phyloP scores from a whole-genome alignment of 306 rosid genomes.

The Rosa lucieae region DNA sequence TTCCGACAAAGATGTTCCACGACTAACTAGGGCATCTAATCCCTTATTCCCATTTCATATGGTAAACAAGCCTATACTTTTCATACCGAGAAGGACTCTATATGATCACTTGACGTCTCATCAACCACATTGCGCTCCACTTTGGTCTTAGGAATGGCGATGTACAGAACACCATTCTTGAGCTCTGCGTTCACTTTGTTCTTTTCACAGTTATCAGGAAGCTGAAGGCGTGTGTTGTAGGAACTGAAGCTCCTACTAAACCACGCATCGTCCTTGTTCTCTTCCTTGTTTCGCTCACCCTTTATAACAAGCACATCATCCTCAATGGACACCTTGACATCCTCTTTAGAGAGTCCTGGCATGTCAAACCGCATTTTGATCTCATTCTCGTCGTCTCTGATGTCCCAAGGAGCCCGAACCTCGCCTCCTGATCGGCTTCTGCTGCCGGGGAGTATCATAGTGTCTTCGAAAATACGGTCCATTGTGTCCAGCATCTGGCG shows the following conservation, averaged over 20 bases:
- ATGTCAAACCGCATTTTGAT: slow-evolving; percentile 77
- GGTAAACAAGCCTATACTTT: not conserved
- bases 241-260: slow-evolving; percentile 45
- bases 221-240: slow-evolving; percentile 56
- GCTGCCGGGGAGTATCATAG: slow-evolving; percentile 45
- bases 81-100: not conserved
- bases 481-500: slow-evolving; percentile 71
- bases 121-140: slow-evolving; percentile 73
- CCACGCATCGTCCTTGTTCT: slow-evolving; percentile 46
- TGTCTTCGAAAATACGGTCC: slow-evolving; percentile 62
- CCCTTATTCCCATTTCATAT: too few species aligned
- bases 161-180: slow-evolving; percentile 80
- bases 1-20: too few species aligned
- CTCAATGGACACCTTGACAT: slow-evolving; percentile 67
- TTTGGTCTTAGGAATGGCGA: slow-evolving; percentile 61
- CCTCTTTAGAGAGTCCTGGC: slow-evolving; percentile 82
- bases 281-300: slow-evolving; percentile 45
- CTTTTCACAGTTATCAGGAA: slow-evolving; percentile 66
- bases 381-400: slow-evolving; percentile 64
- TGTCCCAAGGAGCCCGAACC: slow-evolving; percentile 69
- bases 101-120: slow-evolving; percentile 49
- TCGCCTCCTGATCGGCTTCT: slow-evolving; percentile 40
- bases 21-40: too few species aligned
- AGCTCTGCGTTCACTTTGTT: slow-evolving; percentile 73
- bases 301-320: slow-evolving; percentile 59